Evolutionary conservation across 768 basidiomycete genomes (phyloP).

Genomic region (Lactarius sanguifluus): DNA sequence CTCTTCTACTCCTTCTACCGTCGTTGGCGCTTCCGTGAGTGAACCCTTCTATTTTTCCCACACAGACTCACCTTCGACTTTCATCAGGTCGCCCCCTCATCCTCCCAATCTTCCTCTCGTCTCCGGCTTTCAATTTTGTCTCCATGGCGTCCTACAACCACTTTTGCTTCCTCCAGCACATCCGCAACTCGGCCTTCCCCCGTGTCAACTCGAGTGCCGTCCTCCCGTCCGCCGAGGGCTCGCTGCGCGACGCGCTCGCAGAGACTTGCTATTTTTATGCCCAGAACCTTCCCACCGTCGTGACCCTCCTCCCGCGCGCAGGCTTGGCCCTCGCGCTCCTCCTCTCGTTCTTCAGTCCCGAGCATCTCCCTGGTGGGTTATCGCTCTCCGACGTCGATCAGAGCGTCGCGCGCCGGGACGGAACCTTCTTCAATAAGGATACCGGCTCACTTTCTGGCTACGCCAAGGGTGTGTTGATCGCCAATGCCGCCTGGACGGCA

Average conservation of each 20-base stretch:
- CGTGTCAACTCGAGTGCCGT: constrained; percentile 45
- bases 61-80: constrained; percentile 9
- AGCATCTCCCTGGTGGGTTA: constrained; percentile 43
- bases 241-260: constrained; percentile 59
- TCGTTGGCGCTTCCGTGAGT: constrained; percentile 80
- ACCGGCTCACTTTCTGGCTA: constrained; percentile 73
- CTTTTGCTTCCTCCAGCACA: constrained; percentile 81
- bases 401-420: constrained; percentile 56
- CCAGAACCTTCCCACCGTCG: constrained; percentile 81
- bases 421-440: constrained; percentile 65
- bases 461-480: constrained; percentile 73
- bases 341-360: constrained; percentile 56
- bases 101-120: constrained; percentile 79
- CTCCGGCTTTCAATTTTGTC: constrained; percentile 71
- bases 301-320: constrained; percentile 80
- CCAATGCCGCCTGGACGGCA: constrained; percentile 79
- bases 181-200: constrained; percentile 67
- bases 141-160: constrained; percentile 77
- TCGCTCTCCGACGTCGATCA: constrained; percentile 44
- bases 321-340: constrained; percentile 72
- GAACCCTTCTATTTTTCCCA: constrained; percentile 18
- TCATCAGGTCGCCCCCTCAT: constrained; percentile 75
- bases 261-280: constrained; percentile 83
- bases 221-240: constrained; percentile 28
- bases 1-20: constrained; percentile 71